A percentile compares a stretch with the other conserved stretches of the same genome.
phyloP scores from a whole-genome alignment of 1,139 yeast genomes.

The Blastobotrys proliferans region DNA sequence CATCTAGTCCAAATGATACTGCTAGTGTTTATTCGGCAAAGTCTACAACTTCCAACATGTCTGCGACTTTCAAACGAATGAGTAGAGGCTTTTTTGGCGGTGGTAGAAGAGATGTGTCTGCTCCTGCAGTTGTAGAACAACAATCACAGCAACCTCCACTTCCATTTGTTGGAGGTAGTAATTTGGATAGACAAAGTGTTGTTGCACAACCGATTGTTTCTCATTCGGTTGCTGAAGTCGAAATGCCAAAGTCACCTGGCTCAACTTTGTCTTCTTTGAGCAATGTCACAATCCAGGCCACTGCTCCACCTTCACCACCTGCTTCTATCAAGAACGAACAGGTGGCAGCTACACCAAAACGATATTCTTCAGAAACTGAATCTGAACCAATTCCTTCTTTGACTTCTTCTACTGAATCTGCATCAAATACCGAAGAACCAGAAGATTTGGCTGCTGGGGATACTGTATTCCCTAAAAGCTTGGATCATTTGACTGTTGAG shows the following conservation, averaged over 20 bases:
- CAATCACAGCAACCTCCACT: too few relatives aligned
- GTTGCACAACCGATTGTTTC: conserved; percentile 22
- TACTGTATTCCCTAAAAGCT: conserved; percentile 36
- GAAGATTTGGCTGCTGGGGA: conserved; percentile 33
- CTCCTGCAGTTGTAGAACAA: conserved; percentile 7
- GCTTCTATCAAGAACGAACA: background rate
- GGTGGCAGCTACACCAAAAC: background rate
- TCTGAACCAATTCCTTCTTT: conserved; percentile 21
- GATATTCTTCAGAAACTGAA: conserved; percentile 10
- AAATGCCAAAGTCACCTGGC: conserved; percentile 14
- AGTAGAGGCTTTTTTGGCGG: conserved; percentile 13
- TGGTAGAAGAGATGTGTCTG: conserved; percentile 5
- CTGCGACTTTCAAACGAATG: conserved; percentile 27
- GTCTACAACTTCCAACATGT: conserved; percentile 28
- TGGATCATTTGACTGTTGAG: conserved; percentile 34
- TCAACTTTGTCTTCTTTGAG: conserved; percentile 1
- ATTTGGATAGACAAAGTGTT: background rate
- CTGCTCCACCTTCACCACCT: conserved; percentile 14
- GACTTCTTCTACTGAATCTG: conserved; percentile 21
- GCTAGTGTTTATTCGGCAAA: conserved; percentile 24
- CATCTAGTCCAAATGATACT: conserved; percentile 18
- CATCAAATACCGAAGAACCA: conserved; percentile 13
- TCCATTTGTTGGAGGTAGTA: conserved; percentile 1
- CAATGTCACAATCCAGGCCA: background rate
- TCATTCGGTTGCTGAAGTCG: conserved; percentile 28